phyloP scores from a whole-genome alignment of 306 rosid species.

The Quercus gilva region DNA sequence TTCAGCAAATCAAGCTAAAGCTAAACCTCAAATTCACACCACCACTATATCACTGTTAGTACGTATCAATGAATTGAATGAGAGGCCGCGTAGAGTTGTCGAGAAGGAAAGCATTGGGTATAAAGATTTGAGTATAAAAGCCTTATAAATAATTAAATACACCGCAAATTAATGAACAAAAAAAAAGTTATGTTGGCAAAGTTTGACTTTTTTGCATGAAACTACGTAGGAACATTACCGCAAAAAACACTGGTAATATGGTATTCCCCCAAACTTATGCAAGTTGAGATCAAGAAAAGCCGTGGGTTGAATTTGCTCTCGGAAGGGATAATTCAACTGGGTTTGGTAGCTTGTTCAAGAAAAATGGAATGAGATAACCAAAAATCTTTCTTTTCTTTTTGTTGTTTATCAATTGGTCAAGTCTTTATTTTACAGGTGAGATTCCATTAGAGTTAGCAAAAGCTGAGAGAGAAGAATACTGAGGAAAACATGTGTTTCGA shows the following conservation, averaged over 20 bases:
- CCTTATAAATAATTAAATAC: background rate
- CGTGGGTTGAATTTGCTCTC: slow-evolving; percentile 30
- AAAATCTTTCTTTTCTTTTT: slow-evolving; percentile 1
- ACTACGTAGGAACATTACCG: slow-evolving; percentile 47
- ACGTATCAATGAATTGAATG: slow-evolving; percentile 15
- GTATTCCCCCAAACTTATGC: slow-evolving; percentile 60
- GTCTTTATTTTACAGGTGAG: slow-evolving; percentile 42
- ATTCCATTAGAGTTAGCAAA: slow-evolving; percentile 37
- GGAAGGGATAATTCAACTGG: slow-evolving; percentile 24
- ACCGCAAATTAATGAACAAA: slow-evolving; percentile 3
- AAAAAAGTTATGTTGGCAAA: background rate
- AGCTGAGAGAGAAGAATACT: background rate
- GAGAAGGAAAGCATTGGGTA: slow-evolving; percentile 19
- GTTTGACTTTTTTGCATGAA: slow-evolving; percentile 42
- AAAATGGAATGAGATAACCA: slow-evolving; percentile 24
- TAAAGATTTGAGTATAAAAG: slow-evolving; percentile 20
- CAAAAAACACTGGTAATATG: slow-evolving; percentile 36
- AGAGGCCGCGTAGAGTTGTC: slow-evolving; percentile 22
- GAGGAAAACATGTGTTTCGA: background rate
- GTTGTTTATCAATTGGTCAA: slow-evolving; percentile 6
- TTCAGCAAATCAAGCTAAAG: slow-evolving; percentile 51
- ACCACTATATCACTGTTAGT: slow-evolving; percentile 7
- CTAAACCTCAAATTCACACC: slow-evolving; percentile 20
- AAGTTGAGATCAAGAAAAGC: slow-evolving; percentile 39
- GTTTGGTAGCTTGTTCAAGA: slow-evolving; percentile 26